phyloP scores from a whole-genome alignment of 345 rosid genomes.

The Eucalyptus tenuipes region DNA sequence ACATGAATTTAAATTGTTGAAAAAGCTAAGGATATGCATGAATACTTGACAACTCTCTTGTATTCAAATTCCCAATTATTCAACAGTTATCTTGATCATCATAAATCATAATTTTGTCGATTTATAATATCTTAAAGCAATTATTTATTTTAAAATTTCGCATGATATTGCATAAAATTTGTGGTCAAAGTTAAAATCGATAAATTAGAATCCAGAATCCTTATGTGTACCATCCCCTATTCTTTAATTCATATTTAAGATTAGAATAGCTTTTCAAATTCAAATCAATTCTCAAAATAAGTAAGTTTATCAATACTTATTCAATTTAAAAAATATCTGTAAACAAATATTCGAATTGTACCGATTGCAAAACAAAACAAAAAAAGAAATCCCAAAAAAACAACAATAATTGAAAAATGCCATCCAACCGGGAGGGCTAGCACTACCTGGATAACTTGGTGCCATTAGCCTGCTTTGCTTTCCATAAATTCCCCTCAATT shows the following conservation, averaged over 20 bases:
- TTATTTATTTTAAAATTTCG: background rate
- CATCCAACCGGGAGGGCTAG: background rate
- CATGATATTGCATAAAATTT: background rate
- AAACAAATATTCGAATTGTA: background rate
- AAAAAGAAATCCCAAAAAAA: background rate
- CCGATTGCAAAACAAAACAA: background rate
- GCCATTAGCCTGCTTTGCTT: background rate
- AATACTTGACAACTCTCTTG: background rate
- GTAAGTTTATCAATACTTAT: background rate
- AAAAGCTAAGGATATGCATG: background rate
- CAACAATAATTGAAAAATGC: background rate
- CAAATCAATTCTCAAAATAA: background rate
- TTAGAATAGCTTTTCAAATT: background rate
- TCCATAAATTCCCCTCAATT: background rate
- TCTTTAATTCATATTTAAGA: background rate
- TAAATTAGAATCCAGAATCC: rapidly evolving
- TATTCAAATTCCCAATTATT: background rate
- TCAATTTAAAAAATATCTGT: background rate
- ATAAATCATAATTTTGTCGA: background rate
- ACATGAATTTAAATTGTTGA: background rate
- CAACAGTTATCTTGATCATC: background rate
- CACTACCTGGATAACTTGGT: background rate
- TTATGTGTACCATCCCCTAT: background rate
- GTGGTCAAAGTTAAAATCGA: rapidly evolving
- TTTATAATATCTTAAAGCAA: background rate